These are phyloP conservation scores for Populus hybrid DNA, from an alignment of 441 rosid genomes.

Conservation along the genomic window DNA sequence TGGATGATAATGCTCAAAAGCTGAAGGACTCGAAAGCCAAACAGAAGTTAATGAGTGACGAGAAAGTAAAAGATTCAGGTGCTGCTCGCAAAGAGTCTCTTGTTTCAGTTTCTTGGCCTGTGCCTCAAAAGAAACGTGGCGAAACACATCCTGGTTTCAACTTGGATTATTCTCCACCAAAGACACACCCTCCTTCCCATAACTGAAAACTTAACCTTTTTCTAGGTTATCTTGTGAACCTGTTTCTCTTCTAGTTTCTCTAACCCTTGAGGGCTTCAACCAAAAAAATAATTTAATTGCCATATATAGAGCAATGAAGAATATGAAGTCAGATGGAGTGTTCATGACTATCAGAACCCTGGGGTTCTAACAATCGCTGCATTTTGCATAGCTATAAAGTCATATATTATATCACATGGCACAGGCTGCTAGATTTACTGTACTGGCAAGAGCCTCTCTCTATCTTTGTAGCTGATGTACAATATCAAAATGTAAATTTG, in stretches of 20 bases:
- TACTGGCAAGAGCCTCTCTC: neutral
- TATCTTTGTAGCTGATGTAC: neutral
- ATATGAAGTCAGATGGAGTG: neutral
- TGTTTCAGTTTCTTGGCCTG: slow-evolving; percentile 50
- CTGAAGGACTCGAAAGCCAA: slow-evolving; percentile 5
- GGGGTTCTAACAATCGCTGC: slow-evolving; percentile 1
- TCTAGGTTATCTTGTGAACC: neutral
- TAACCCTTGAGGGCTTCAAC: neutral
- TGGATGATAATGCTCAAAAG: slow-evolving; percentile 1
- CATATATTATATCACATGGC: neutral
- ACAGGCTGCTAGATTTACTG: neutral
- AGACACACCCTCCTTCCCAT: slow-evolving; percentile 85
- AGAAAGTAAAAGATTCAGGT: slow-evolving; percentile 13
- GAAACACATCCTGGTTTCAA: slow-evolving; percentile 55
- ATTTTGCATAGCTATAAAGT: neutral
- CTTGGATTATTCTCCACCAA: slow-evolving; percentile 74
- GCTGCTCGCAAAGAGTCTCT: slow-evolving; percentile 17
- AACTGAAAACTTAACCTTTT: slow-evolving; percentile 32
- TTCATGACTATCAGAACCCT: neutral
- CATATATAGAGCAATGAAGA: neutral
- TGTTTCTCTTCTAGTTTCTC: neutral
- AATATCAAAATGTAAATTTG: neutral
- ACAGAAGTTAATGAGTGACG: neutral
- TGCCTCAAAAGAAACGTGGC: slow-evolving; percentile 41
- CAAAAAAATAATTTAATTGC: neutral